Conservation (phyloP, 495 filamentous ascomycete species). For the Neurospora terricola region DNA sequence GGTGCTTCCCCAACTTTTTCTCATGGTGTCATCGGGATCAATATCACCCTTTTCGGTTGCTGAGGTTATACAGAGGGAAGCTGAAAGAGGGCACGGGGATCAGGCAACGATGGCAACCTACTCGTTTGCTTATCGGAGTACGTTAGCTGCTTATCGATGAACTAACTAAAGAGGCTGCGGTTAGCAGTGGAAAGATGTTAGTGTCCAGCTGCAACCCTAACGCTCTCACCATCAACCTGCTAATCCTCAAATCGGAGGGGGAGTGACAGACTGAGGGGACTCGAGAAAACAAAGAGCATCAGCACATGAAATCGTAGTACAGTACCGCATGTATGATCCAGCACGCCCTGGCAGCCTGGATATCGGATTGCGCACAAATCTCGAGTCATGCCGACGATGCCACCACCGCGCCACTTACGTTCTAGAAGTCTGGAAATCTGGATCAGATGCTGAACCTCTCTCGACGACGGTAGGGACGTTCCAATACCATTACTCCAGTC, state of each 20-base stretch:
- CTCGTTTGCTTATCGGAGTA: background rate
- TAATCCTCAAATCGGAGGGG: background rate
- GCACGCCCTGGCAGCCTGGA: background rate
- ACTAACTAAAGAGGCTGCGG: background rate
- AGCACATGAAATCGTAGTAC: background rate
- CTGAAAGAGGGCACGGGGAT: background rate
- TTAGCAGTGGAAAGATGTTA: background rate
- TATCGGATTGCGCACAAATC: background rate
- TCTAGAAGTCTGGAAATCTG: background rate
- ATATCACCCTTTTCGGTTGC: background rate
- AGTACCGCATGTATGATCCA: background rate
- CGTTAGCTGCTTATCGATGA: background rate
- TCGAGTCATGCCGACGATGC: background rate
- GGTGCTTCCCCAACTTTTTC: background rate
- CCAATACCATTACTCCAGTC: background rate
- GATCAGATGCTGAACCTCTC: background rate
- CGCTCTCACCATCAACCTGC: background rate
- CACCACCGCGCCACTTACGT: background rate
- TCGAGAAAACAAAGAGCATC: background rate
- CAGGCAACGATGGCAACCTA: background rate
- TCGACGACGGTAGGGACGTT: background rate
- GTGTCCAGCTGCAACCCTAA: background rate
- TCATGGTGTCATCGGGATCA: background rate
- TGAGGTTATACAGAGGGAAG: background rate
- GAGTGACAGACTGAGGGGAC: background rate